These are phyloP conservation scores for Macrotyloma uniflorum DNA, from an alignment of 306 rosid genomes.

Conservation along the genomic window DNA sequence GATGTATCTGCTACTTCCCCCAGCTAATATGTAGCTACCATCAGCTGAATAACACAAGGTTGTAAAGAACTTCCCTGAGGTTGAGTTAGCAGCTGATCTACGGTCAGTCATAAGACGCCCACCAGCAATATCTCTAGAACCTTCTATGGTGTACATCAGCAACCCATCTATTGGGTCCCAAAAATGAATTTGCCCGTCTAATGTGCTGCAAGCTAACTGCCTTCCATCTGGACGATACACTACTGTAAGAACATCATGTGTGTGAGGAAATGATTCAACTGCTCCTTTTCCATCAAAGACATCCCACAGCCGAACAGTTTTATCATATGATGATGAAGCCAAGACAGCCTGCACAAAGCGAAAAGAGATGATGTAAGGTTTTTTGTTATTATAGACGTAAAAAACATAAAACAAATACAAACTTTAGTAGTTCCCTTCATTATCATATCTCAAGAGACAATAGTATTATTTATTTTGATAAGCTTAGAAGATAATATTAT, in stretches of 20 bases:
- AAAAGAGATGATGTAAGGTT: slow-evolving; percentile 23
- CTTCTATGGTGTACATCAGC: slow-evolving; percentile 87
- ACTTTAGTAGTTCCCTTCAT: slow-evolving; percentile 4
- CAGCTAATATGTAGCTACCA: slow-evolving; percentile 93
- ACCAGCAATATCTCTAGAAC: slow-evolving; percentile 90
- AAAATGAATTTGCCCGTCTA: slow-evolving; percentile 95
- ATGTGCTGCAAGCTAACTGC: slow-evolving; percentile 94
- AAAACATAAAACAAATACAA: slow-evolving; percentile 28
- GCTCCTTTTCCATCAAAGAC: slow-evolving; percentile 90
- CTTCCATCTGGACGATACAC: slow-evolving; percentile 95
- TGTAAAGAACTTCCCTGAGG: slow-evolving; percentile 87
- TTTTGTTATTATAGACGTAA: background rate
- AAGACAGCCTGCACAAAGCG: slow-evolving; percentile 60
- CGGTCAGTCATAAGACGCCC: slow-evolving; percentile 96
- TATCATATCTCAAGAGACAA: slow-evolving; percentile 15
- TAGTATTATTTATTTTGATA: background rate
- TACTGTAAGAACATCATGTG: slow-evolving; percentile 88
- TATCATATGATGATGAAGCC: slow-evolving; percentile 97
- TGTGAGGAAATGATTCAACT: slow-evolving; percentile 84
- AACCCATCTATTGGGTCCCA: slow-evolving; percentile 95
- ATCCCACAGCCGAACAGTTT: slow-evolving; percentile 92
- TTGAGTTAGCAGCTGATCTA: slow-evolving; percentile 83
- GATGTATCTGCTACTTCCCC: slow-evolving; percentile 84
- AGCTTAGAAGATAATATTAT: slow-evolving; percentile 13
- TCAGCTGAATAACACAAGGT: slow-evolving; percentile 91